Base-by-base conservation (phyloP, 2,329 filamentous ascomycete genomes). In the Penicillium sp. region DNA sequence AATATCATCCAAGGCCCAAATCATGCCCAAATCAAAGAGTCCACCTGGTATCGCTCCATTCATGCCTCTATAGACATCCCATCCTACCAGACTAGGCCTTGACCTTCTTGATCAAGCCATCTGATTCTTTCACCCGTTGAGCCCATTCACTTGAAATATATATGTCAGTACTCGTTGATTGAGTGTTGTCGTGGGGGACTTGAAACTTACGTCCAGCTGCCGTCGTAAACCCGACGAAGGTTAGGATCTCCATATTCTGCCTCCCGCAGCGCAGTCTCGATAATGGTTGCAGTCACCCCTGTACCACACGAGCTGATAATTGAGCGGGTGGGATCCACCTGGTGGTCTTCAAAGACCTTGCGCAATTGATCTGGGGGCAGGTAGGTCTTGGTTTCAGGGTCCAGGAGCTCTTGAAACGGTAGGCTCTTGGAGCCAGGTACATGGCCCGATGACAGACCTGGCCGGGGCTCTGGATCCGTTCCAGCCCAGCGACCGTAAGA, bases 261-360 rank as follows among this genome's bases (percentile, higher is more conserved):
- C 62, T 87, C 80, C 18, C 78, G 79, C 37, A 98, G 68, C 2
- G 88, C 92, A 25, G 88, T 83, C 59, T 98, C 92, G 28, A 98
- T 79, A 29, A 95, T 78, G 12, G 85, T 86, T 6, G 92, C 92
- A 8, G 89, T 96, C 35, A 98, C 90, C 22, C 92, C 92, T 5
- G 89, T 95, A 9, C 92, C 92, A 55, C 92, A 98, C 55, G 78
- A 90, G 33, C 80, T 84, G 53, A 96, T 83, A 50, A 95, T 85
- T 3, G 89, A 84, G 61, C 82, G 87, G 17, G 73, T 72, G 0
- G 84, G 79, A 58, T 95, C 82, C 6, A 98, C 69, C 0, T 87
- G 83, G 59, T 84, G 90, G n/a, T 74, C 71, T 60, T 84, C 72
- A 56, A 98, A 92, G 11, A 96, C 60, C 56, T 82, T 76, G 52